phyloP scores from a whole-genome alignment of 2,329 filamentous ascomycete species.

The Emergomyces pasteurianus region DNA sequence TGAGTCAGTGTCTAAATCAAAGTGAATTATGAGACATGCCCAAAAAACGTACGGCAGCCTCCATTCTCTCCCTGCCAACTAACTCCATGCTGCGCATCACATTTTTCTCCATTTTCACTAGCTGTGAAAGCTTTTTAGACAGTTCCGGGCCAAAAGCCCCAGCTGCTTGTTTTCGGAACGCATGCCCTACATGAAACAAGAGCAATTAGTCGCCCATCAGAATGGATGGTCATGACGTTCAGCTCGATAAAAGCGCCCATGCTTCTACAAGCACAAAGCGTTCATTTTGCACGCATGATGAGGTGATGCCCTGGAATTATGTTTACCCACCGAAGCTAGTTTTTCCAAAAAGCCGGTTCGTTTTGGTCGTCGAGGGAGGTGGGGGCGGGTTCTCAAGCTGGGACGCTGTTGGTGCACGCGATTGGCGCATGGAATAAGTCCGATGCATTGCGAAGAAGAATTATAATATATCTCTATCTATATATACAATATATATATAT shows the following conservation, averaged over 20 bases:
- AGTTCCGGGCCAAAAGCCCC: slow-evolving; percentile 62
- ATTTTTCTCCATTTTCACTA: slow-evolving; percentile 99
- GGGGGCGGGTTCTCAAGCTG: slow-evolving; percentile 86
- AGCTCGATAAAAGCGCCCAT: not conserved
- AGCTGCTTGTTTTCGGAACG: slow-evolving; percentile 41
- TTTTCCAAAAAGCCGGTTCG: slow-evolving; percentile 76
- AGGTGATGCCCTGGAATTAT: not conserved
- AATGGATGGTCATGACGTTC: not conserved
- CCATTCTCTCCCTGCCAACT: slow-evolving; percentile 93
- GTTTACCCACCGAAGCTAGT: slow-evolving; percentile 64
- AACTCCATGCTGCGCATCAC: slow-evolving; percentile 97
- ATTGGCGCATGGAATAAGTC: slow-evolving; percentile 97
- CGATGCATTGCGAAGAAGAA: slow-evolving; percentile 62
- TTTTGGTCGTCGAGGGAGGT: slow-evolving; percentile 82
- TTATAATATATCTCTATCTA: too few relatives aligned
- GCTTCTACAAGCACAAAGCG: not conserved
- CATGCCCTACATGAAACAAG: slow-evolving; percentile 43
- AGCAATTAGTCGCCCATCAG: not conserved
- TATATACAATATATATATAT: not conserved
- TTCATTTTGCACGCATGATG: slow-evolving; percentile 5
- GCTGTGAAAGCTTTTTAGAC: slow-evolving; percentile 91
- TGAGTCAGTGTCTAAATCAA: slow-evolving; percentile 12
- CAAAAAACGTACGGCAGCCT: slow-evolving; percentile 67
- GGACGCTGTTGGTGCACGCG: slow-evolving; percentile 88
- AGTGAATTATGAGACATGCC: not conserved